These are phyloP conservation scores for Beauveria medogensis DNA, from an alignment of 2,329 filamentous ascomycete species.

Conservation along the genomic window DNA sequence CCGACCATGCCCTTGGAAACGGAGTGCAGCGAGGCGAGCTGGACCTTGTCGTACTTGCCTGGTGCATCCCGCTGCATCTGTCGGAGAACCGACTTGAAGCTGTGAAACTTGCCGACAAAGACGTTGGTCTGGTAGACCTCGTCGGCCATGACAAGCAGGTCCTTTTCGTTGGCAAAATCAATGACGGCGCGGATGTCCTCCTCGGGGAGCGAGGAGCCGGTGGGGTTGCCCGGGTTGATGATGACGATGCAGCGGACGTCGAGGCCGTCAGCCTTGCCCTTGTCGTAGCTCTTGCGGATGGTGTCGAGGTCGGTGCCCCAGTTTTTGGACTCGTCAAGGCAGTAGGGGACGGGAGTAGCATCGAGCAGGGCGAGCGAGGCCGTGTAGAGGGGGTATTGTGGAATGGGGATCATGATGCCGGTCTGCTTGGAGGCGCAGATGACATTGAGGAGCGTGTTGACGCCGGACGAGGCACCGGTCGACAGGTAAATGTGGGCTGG, in stretches of 20 bases:
- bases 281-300: conserved; percentile 64
- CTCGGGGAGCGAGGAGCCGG: conserved; percentile 74
- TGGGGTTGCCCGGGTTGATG: conserved; percentile 98
- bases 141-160: conserved; percentile 84
- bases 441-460: conserved; percentile 86
- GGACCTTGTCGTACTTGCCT: conserved; percentile 73
- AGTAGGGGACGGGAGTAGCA: conserved; percentile 84
- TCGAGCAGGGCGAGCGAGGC: conserved; percentile 81
- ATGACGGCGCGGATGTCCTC: conserved; percentile 79
- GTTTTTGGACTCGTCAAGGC: conserved; percentile 74
- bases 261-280: conserved; percentile 67
- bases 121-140: conserved; percentile 99
- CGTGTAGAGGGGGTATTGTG: conserved; percentile 96
- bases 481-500: conserved; percentile 81
- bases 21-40: conserved; percentile 87
- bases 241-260: conserved; percentile 91
- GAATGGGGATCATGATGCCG: conserved; percentile 88
- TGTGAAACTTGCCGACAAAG: conserved; percentile 87
- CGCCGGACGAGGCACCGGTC: conserved; percentile 84
- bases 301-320: conserved; percentile 85
- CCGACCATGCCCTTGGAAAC: conserved; percentile 98
- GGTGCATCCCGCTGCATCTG: conserved; percentile 67
- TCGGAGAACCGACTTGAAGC: conserved; percentile 85
- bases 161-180: conserved; percentile 75
- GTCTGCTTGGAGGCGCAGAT: conserved; percentile 71